Evolutionary conservation across 768 basidiomycete genomes (phyloP).

Genomic region (Leccinum broughii): DNA sequence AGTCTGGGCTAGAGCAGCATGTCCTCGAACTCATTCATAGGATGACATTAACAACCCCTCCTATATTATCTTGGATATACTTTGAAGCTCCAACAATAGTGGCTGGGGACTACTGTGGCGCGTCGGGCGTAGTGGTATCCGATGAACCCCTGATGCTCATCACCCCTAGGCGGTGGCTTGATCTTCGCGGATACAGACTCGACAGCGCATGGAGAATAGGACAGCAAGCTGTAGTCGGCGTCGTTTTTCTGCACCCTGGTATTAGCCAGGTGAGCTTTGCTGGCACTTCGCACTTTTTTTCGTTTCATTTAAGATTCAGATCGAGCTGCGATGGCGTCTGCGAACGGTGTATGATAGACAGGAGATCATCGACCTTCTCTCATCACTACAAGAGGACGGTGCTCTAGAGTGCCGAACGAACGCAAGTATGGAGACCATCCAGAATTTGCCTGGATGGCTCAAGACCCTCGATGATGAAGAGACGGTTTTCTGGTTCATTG

Average conservation of each 20-base stretch:
- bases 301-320: conserved; percentile 38
- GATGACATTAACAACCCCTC: conserved; percentile 49
- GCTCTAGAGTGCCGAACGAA: conserved; percentile 37
- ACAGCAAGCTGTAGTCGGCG: conserved; percentile 62
- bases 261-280: conserved; percentile 59
- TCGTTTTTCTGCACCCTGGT: conserved; percentile 70
- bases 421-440: conserved; percentile 5
- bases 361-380: conserved; percentile 65
- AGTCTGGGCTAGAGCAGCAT: conserved; percentile 19
- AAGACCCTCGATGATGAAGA: conserved; percentile 52
- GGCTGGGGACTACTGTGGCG: conserved; percentile 46
- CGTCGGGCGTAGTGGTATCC: conserved; percentile 61
- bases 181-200: conserved; percentile 63
- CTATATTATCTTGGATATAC: conserved; percentile 69
- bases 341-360: conserved; percentile 73
- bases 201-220: conserved; percentile 72
- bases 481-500: conserved; percentile 57
- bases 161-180: conserved; percentile 76
- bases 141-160: conserved; percentile 44
- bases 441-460: conserved; percentile 26
- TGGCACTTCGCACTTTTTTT: conserved; percentile 2
- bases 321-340: conserved; percentile 71
- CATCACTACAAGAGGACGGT: conserved; percentile 53
- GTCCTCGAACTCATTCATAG: conserved; percentile 38
- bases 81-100: conserved; percentile 58